Conservation (phyloP, 139 green algal genomes). For the Protoeuglena noctilucae region DNA sequence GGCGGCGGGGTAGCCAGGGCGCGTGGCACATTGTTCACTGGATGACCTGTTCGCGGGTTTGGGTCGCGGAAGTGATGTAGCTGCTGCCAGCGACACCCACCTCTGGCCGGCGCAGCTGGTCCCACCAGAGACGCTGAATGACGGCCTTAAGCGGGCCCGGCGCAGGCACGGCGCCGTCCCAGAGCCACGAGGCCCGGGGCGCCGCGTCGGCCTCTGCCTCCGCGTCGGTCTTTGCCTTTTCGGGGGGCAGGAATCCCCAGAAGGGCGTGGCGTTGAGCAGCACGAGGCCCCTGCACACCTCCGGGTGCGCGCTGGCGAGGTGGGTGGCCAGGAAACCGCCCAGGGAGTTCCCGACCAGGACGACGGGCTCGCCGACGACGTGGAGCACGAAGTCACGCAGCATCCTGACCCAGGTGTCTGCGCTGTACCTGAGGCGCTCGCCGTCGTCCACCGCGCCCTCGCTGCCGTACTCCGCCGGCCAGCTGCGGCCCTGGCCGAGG, state of each 20-base stretch:
- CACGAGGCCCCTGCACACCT: slow-evolving; percentile 26
- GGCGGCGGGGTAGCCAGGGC: too few relatives aligned
- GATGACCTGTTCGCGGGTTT: too few relatives aligned
- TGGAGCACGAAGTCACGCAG: slow-evolving; percentile 22
- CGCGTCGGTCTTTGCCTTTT: too few relatives aligned
- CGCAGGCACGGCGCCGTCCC: slow-evolving; percentile 21
- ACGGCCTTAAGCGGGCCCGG: slow-evolving; percentile 14
- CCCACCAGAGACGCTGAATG: slow-evolving; percentile 26
- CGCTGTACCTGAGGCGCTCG: slow-evolving; percentile 12
- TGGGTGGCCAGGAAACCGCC: slow-evolving; percentile 26
- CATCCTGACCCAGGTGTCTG: slow-evolving; percentile 32
- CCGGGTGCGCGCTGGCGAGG: slow-evolving; percentile 20
- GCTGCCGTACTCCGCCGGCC: slow-evolving; percentile 9
- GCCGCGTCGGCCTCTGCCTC: too few relatives aligned
- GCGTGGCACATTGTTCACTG: too few relatives aligned
- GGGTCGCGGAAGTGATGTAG: too few relatives aligned
- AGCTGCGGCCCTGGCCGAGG: slow-evolving; percentile 27
- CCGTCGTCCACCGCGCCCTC: not conserved
- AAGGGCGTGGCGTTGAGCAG: slow-evolving; percentile 54
- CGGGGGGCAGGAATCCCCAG: slow-evolving; percentile 25
- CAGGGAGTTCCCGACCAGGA: slow-evolving; percentile 14
- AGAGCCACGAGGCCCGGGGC: too few relatives aligned
- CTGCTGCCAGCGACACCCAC: too few relatives aligned
- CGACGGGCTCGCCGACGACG: slow-evolving; percentile 18
- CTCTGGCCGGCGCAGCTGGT: slow-evolving; percentile 20